These are phyloP conservation scores for Blastomyces silverae DNA, from an alignment of 2,329 filamentous ascomycete genomes.

Conservation along the genomic window DNA sequence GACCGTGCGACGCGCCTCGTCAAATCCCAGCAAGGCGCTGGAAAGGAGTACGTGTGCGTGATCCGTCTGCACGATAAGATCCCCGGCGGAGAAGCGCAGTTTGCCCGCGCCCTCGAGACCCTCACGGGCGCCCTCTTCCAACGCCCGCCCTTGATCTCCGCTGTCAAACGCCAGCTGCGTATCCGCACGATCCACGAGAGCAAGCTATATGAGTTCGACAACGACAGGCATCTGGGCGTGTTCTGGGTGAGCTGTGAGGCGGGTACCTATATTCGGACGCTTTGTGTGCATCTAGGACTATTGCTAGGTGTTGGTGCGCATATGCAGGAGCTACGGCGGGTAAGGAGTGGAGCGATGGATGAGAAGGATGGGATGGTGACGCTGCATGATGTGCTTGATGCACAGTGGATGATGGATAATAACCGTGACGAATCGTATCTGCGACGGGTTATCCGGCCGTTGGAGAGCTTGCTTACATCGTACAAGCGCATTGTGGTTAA, in stretches of 20 bases:
- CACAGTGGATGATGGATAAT: constrained; percentile 95
- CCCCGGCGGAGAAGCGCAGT: constrained; percentile 85
- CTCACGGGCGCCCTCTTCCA: constrained; percentile 96
- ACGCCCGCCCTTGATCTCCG: constrained; percentile 92
- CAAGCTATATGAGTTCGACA: constrained; percentile 96
- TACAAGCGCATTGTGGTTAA: constrained; percentile 99
- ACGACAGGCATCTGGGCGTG: constrained; percentile 91
- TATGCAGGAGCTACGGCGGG: constrained; percentile 96
- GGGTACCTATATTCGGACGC: constrained; percentile 96
- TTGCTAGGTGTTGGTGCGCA: constrained; percentile 79
- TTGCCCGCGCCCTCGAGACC: constrained; percentile 88
- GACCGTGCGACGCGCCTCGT: constrained; percentile 95
- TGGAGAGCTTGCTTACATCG: constrained; percentile 82
- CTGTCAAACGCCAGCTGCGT: constrained; percentile 96
- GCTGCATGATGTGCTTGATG: constrained; percentile 89
- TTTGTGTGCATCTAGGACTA: constrained; percentile 86
- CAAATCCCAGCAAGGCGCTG: constrained; percentile 97
- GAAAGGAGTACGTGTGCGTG: constrained; percentile 98
- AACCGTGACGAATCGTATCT: constrained; percentile 90
- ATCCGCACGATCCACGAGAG: constrained; percentile 97
- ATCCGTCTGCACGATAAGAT: constrained; percentile 94
- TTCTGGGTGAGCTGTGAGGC: constrained; percentile 99
- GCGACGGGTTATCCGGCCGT: constrained; percentile 79
- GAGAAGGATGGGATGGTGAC: constrained; percentile 86
- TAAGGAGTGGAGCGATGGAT: constrained; percentile 89